Conservation (phyloP, 2,329 filamentous ascomycete species). For the Stagonosporopsis chrysanthemi region DNA sequence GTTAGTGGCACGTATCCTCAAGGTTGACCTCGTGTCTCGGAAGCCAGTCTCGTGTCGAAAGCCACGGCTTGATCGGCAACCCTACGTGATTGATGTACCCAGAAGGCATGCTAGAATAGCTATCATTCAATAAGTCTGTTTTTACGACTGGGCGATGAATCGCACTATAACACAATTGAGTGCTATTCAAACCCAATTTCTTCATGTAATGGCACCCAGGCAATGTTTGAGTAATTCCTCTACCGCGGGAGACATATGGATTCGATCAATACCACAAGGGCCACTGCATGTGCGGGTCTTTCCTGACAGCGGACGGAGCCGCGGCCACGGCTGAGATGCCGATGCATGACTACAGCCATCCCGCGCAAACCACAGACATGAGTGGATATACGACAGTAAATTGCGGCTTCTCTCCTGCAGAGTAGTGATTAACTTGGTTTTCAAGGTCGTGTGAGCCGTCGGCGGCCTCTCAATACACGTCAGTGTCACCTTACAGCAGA, state of each 20-base stretch:
- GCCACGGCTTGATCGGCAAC: not conserved
- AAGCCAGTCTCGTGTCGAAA: not conserved
- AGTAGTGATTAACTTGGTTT: not conserved
- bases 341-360: not conserved
- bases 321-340: slow-evolving; percentile 2
- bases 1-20: not conserved
- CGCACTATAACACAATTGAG: not conserved
- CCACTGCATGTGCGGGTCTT: not conserved
- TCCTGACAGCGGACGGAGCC: slow-evolving; percentile 3
- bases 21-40: not conserved
- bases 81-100: not conserved
- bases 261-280: not conserved
- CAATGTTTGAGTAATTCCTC: not conserved
- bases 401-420: not conserved
- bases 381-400: not conserved
- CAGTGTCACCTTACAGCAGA: not conserved
- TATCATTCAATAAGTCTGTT: too few relatives aligned
- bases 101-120: not conserved
- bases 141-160: not conserved
- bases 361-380: not conserved
- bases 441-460: not conserved
- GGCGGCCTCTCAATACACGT: not conserved
- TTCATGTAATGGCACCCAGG: not conserved
- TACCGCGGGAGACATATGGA: not conserved
- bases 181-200: not conserved